Percentiles rank a stretch among this genome's conserved stretches.
Conservation (phyloP, 257 asterid genomes). For the Fraxinus quadrangulata region DNA sequence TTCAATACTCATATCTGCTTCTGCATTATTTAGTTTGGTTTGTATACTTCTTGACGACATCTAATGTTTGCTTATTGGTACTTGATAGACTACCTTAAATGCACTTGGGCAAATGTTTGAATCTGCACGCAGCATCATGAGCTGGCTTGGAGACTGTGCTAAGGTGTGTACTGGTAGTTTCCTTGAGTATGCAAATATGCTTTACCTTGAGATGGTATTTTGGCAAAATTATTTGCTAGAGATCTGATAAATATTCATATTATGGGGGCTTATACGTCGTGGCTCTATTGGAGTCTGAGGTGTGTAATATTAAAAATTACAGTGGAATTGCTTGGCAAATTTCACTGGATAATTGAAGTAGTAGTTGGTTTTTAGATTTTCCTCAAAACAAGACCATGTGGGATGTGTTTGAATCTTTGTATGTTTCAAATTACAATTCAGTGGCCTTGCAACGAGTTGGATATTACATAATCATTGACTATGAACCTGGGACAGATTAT, state of each 20-base stretch:
- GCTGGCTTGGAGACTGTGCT: constrained; percentile 98
- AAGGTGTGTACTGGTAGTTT: constrained; percentile 55
- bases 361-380: not conserved
- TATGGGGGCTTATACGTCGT: not conserved
- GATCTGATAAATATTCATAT: not conserved
- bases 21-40: constrained; percentile 19
- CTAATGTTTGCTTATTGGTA: constrained; percentile 24
- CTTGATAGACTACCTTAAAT: constrained; percentile 72
- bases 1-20: constrained; percentile 4
- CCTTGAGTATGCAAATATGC: constrained; percentile 8
- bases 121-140: constrained; percentile 91
- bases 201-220: not conserved
- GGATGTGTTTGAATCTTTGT: not conserved
- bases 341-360: too few relatives aligned
- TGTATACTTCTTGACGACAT: constrained; percentile 5
- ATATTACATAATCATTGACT: constrained; percentile 26
- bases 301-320: not conserved
- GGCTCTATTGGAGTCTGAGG: not conserved
- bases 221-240: not conserved
- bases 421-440: constrained; percentile 8
- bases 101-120: constrained; percentile 96
- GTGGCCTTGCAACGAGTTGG: constrained; percentile 12
- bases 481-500: constrained; percentile 55
- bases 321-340: not conserved
- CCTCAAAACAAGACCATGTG: constrained; percentile 1